phyloP scores from a whole-genome alignment of 805 yeast genomes.

The Lipomyces mesembrius region DNA sequence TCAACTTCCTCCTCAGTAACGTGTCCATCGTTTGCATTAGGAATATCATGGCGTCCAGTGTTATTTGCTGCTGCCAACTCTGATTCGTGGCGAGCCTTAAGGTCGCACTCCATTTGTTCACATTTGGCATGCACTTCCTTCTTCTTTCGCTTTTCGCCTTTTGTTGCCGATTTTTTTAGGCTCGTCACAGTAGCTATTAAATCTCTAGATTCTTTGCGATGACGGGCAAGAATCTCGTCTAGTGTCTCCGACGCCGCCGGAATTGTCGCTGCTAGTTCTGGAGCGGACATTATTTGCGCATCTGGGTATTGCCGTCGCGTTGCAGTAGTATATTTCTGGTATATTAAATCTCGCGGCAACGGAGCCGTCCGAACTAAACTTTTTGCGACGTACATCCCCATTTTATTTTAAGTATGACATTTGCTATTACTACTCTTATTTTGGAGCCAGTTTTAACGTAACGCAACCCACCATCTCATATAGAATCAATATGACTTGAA shows the following conservation, averaged over 20 bases:
- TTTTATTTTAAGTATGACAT: neutral
- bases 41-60: slow-evolving; percentile 1
- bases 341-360: too few relatives aligned
- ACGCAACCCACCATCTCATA: neutral
- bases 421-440: neutral
- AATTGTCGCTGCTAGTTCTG: neutral
- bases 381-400: neutral
- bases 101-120: slow-evolving; percentile 59
- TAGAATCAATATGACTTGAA: too few relatives aligned
- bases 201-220: slow-evolving; percentile 70
- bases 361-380: too few relatives aligned
- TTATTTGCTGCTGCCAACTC: slow-evolving; percentile 50
- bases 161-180: slow-evolving; percentile 80
- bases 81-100: slow-evolving; percentile 58
- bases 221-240: slow-evolving; percentile 62
- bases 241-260: slow-evolving; percentile 45
- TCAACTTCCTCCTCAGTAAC: slow-evolving; percentile 42
- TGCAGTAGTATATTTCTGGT: too few relatives aligned
- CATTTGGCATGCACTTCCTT: slow-evolving; percentile 68
- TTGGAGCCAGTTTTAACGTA: neutral
- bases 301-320: too few relatives aligned
- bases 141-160: slow-evolving; percentile 66
- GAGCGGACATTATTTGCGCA: neutral
- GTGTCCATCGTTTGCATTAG: slow-evolving; percentile 6
- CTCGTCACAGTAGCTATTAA: slow-evolving; percentile 70